Base-by-base conservation (phyloP, 2,329 filamentous ascomycete species). In the Diaporthe ilicicola region DNA sequence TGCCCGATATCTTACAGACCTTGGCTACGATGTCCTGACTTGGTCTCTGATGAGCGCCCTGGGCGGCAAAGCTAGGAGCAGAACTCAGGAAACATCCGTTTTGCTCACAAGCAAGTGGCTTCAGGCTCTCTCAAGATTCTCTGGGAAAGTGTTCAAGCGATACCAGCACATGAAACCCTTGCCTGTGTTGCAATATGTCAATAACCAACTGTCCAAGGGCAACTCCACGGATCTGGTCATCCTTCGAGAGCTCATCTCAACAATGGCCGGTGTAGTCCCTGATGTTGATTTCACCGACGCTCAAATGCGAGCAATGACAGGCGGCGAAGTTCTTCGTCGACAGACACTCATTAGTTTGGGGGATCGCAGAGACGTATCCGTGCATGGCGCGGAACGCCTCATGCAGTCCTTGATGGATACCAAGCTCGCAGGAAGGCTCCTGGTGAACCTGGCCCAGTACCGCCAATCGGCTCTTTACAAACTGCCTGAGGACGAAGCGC, bases 151-250 rank as follows among this genome's bases (percentile, higher is more conserved):
- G 2, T 98, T 97, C 80, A 92, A 93, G 77, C 91, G 94, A 61
- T 98, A 98, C 79, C 88, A 91, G 22, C 89, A 93, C 74, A 92
- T 98, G 85, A 92, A 96, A 75, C 90, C 94, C 1, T 91, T 91
- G 0, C 95, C 96, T 0, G 89, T 99, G 22, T 85, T 99, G 64
- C 93, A 95, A 80, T 98, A 98, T 79, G 93, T 98, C 74, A 92
- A 94, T 56, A 88, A 94, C 72, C 94, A 98, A 79, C 88, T 99
- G 6, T 88, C 91, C 62, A 88, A 88, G 62, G 93, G 95, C 73
- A 97, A 97, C 75, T 92, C 94, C 0, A 97, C 93, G 12, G 95
- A 98, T 79, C 86, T 99, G 42, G 94, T 97, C 74, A 93, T 99
- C 72, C 84, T 99, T 51, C 93, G 96, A 78, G 94, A 98, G 77